Conservation (phyloP, 768 basidiomycete genomes). For the Russula virescens region DNA sequence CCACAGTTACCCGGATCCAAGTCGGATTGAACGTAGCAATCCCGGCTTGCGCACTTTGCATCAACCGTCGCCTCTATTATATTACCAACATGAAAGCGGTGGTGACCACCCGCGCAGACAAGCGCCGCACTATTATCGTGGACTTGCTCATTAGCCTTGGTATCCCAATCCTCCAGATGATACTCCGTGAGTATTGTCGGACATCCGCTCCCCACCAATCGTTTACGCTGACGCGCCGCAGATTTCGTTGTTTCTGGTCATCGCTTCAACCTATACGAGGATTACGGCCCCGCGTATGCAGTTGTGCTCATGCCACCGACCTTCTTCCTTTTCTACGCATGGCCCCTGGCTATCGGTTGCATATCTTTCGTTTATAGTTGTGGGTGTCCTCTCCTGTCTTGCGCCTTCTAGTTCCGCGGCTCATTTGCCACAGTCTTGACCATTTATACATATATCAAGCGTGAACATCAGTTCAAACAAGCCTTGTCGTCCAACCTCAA, state of each 20-base stretch:
- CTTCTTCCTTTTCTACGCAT: constrained; percentile 32
- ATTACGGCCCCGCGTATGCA: constrained; percentile 40
- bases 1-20: too few species aligned
- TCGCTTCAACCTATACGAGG: too few species aligned
- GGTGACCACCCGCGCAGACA: constrained; percentile 29
- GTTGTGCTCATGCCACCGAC: constrained; percentile 31
- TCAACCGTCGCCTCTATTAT: too few species aligned
- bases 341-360: too few species aligned
- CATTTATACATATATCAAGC: constrained; percentile 27
- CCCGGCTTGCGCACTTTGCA: too few species aligned
- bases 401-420: neutral
- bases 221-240: too few species aligned
- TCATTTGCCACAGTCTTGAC: constrained; percentile 25
- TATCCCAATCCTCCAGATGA: constrained; percentile 16
- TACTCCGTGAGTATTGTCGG: constrained; percentile 6
- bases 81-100: too few species aligned
- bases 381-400: constrained; percentile 25
- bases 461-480: constrained; percentile 28
- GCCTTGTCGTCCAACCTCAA: constrained; percentile 28
- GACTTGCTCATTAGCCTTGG: constrained; percentile 33
- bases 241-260: too few species aligned
- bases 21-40: too few species aligned
- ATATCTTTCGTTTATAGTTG: constrained; percentile 36
- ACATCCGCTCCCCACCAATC: neutral
- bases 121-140: constrained; percentile 29